These are phyloP conservation scores for Petunia hybrid DNA, from an alignment of 305 asterid species.

Conservation along the genomic window DNA sequence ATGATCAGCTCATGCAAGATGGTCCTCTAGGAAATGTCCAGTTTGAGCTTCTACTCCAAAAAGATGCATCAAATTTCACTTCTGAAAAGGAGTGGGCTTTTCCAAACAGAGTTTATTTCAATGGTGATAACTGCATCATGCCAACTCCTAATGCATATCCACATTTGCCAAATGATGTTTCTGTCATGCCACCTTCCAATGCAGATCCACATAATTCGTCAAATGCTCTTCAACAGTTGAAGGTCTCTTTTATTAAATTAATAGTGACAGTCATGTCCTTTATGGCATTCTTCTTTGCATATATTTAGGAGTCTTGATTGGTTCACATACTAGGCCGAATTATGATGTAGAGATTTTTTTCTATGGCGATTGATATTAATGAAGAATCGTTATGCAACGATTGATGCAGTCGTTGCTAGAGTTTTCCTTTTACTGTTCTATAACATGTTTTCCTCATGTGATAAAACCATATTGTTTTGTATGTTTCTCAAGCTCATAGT, in stretches of 20 bases:
- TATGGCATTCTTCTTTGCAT: conserved; percentile 43
- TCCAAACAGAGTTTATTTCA: conserved; percentile 78
- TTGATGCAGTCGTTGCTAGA: conserved; percentile 28
- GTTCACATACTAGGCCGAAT: not conserved
- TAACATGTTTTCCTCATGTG: conserved; percentile 31
- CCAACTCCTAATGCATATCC: conserved; percentile 84
- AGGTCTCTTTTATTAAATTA: conserved; percentile 46
- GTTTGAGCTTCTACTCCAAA: conserved; percentile 75
- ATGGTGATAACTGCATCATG: conserved; percentile 85
- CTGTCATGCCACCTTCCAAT: conserved; percentile 75
- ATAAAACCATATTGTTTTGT: conserved; percentile 36
- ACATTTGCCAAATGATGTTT: conserved; percentile 48
- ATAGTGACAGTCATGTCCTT: conserved; percentile 45
- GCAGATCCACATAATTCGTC: conserved; percentile 63
- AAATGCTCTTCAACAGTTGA: conserved; percentile 45
- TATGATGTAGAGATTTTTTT: not conserved
- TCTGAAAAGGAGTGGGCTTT: conserved; percentile 87
- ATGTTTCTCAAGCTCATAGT: conserved; percentile 30
- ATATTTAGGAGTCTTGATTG: conserved; percentile 35
- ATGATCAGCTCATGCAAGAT: conserved; percentile 71
- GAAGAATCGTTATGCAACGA: not conserved
- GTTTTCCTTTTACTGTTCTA: conserved; percentile 35
- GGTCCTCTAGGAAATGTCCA: conserved; percentile 81
- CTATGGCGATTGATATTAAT: not conserved
- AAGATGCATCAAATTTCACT: conserved; percentile 69